Percentiles rank a stretch among this genome's conserved stretches.
Conservation (phyloP, 768 basidiomycete species). For the Amanita rimosa region DNA sequence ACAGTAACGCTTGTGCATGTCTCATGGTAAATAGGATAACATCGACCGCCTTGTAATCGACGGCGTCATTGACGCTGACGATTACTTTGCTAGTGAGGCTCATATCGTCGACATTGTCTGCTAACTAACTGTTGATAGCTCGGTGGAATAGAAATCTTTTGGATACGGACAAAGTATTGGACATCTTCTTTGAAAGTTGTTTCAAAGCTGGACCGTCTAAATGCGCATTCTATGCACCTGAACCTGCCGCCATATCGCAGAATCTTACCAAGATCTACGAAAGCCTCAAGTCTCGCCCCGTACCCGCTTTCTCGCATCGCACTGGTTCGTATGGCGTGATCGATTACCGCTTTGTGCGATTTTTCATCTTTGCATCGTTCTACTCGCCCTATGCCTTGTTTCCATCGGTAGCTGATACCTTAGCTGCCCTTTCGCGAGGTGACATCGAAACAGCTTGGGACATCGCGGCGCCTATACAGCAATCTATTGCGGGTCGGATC, state of each 20-base stretch:
- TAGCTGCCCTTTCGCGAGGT: conserved; percentile 23
- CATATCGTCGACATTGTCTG: conserved; percentile 3
- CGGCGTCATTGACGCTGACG: conserved; percentile 28
- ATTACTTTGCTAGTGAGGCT: conserved; percentile 25
- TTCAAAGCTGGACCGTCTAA: conserved; percentile 21
- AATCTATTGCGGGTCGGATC: too few species aligned
- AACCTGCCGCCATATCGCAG: conserved; percentile 18
- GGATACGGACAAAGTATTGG: conserved; percentile 24
- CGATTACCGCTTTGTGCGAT: conserved; percentile 22
- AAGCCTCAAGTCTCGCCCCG: conserved; percentile 12
- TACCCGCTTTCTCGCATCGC: conserved; percentile 18
- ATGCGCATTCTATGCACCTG: conserved; percentile 28
- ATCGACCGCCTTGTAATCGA: conserved; percentile 26
- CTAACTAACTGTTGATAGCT: conserved; percentile 12
- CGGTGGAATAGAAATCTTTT: conserved; percentile 24
- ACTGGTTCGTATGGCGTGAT: conserved; percentile 22
- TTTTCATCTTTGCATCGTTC: conserved; percentile 19
- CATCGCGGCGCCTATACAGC: conserved; percentile 15
- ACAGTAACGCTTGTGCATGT: neutral
- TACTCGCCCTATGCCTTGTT: conserved; percentile 25
- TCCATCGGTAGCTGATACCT: conserved; percentile 20
- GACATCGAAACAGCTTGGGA: conserved; percentile 18
- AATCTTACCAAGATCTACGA: conserved; percentile 25
- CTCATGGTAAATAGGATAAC: conserved; percentile 12
- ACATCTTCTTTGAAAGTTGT: conserved; percentile 25